Base-by-base conservation (phyloP, 352 stramenopile genomes). In the Heterotrichella gracilis region DNA sequence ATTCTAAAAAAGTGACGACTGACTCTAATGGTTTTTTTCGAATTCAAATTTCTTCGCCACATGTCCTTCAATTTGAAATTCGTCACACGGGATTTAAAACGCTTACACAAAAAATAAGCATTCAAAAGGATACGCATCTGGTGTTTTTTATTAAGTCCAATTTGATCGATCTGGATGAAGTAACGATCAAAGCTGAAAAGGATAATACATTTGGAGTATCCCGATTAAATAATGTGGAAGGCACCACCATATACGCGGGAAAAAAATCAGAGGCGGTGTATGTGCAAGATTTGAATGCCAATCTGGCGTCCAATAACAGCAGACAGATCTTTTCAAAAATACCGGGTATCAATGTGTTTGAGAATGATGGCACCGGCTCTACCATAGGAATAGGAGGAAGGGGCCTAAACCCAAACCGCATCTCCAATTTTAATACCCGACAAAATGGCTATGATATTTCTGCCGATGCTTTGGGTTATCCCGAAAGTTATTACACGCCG, bases 371-470 rank as follows among this genome's bases (percentile, higher is more conserved):
- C n/a, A 17, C 32, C 9, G 32, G 32, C 32, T 9, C 32, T n/a
- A 53, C 32, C 32, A 53, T 53, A 17, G 32, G 32, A 9, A 53
- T 53, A 17, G 32, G 32, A 9, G 32, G 32, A 9, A 9, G 32
- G 9, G 32, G 32, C 32, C 32, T 53, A 17, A 53, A 53, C 32
- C 32, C 32, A 9, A 53, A 53, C 32, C 9, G 32, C 9, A 53
- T 53, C 32, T 53, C 32, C 9, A 53, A 53, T 53, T 53, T 53
- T 53, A 53, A 53, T n/a, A 53, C 32, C 9, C 32, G 32, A 17
- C 32, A 53, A n/a, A 53, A 53, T n/a, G 32, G 32, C n/a, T 53
- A 53, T n/a, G 32, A 53, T n/a, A 53, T 53, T n/a, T 53, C 32
- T 17, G 32, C 32, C 32, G 32, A 53, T n/a, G 32, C 32, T 53